phyloP scores from a whole-genome alignment of 306 rosid genomes.

The Cucurbita moschata region DNA sequence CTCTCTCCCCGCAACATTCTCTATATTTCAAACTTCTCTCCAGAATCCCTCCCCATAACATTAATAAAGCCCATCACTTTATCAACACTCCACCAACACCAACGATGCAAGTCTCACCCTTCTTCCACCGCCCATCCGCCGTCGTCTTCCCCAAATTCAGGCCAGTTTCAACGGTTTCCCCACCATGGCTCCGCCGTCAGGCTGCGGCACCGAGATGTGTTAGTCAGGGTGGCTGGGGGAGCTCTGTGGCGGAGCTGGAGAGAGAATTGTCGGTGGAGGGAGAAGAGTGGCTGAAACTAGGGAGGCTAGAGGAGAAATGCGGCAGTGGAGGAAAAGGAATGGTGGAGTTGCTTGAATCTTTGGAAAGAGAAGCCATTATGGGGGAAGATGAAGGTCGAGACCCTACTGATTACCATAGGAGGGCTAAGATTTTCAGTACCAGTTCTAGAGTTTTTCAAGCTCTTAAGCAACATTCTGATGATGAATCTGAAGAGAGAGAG shows the following conservation, averaged over 20 bases:
- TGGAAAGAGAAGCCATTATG: slow-evolving; percentile 79
- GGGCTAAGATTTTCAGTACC: slow-evolving; percentile 58
- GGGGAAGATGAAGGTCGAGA: slow-evolving; percentile 70
- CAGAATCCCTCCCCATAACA: neutral
- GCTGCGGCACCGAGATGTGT: neutral
- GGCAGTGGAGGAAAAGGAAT: slow-evolving; percentile 33
- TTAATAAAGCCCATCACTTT: neutral
- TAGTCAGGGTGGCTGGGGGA: neutral
- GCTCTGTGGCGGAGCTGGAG: slow-evolving; percentile 22
- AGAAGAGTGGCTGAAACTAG: slow-evolving; percentile 17
- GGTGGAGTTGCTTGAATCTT: slow-evolving; percentile 56
- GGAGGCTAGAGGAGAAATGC: slow-evolving; percentile 29
- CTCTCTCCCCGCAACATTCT: neutral
- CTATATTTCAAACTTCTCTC: neutral
- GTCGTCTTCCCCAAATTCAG: neutral
- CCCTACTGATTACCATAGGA: slow-evolving; percentile 52
- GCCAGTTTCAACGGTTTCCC: neutral
- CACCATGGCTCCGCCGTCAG: neutral
- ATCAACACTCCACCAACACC: neutral
- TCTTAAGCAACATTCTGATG: slow-evolving; percentile 25
- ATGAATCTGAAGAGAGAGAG: neutral
- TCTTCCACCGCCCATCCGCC: neutral
- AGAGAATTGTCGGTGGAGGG: slow-evolving; percentile 32
- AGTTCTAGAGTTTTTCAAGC: slow-evolving; percentile 63
- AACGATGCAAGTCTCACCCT: neutral